phyloP scores from a whole-genome alignment of 1,284 basidiomycete genomes.

The Porphyrellus sp. region DNA sequence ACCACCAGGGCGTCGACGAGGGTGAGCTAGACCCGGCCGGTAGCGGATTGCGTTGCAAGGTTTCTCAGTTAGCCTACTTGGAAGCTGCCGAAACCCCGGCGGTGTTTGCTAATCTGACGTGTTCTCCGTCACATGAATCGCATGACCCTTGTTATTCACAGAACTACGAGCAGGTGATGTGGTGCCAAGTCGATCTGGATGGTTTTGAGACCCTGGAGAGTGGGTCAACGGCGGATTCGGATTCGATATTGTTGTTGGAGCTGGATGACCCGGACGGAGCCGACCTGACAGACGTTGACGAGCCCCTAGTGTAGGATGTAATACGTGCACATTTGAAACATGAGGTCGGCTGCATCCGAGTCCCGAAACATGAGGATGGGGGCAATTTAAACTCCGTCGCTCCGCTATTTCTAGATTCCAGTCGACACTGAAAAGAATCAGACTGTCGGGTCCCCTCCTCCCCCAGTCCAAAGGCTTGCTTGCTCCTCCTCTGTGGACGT shows the following conservation, averaged over 20 bases:
- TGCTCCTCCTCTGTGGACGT: conserved; percentile 31
- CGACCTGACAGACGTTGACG: conserved; percentile 10
- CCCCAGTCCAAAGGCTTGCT: conserved; percentile 13
- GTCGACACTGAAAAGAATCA: conserved; percentile 14
- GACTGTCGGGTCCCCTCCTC: not conserved
- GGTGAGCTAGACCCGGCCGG: conserved; percentile 10
- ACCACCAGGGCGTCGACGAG: conserved; percentile 10
- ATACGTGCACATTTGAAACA: conserved; percentile 23
- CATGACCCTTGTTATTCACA: conserved; percentile 7
- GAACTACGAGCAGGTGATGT: conserved; percentile 17
- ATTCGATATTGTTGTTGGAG: conserved; percentile 19
- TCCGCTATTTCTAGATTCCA: conserved; percentile 28
- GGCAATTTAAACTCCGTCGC: conserved; percentile 26
- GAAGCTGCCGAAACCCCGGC: conserved; percentile 21
- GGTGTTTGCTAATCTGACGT: conserved; percentile 2
- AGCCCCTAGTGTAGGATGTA: conserved; percentile 11
- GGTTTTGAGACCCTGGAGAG: conserved; percentile 15
- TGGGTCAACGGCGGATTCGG: conserved; percentile 12
- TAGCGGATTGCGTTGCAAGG: conserved; percentile 8
- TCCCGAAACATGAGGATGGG: conserved; percentile 28
- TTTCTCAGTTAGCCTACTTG: conserved; percentile 16
- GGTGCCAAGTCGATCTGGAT: conserved; percentile 3
- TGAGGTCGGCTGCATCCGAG: conserved; percentile 19
- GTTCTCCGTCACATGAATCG: conserved; percentile 7
- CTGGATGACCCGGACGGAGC: conserved; percentile 6